A percentile compares a stretch with the other conserved stretches of the same genome.
Evolutionary conservation across 202 grass and related monocot genomes (phyloP).

Genomic region (Elaeis oleifera): DNA sequence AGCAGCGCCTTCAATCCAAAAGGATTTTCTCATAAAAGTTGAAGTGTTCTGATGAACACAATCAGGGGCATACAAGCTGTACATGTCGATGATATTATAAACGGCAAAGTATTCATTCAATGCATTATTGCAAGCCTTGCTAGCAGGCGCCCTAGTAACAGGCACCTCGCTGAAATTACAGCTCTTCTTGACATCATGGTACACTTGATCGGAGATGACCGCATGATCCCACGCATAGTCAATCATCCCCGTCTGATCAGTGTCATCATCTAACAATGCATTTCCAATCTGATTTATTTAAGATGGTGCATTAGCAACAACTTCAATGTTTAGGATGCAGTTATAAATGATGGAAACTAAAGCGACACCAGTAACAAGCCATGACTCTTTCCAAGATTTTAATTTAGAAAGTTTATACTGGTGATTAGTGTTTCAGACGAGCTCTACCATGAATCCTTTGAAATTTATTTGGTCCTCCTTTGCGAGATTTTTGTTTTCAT

Average conservation of each 20-base stretch:
- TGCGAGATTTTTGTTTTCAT: constrained; percentile 55
- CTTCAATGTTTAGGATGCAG: not conserved
- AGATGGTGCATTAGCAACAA: not conserved
- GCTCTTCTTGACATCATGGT: constrained; percentile 47
- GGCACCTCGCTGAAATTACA: constrained; percentile 51
- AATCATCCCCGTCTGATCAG: constrained; percentile 80
- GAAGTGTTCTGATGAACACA: constrained; percentile 33
- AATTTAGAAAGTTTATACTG: no score
- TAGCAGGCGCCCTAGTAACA: constrained; percentile 1
- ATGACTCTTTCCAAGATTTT: no score
- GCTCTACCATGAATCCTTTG: constrained; percentile 78
- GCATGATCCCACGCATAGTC: constrained; percentile 99
- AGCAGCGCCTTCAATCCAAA: constrained; percentile 46
- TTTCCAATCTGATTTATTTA: constrained; percentile 49
- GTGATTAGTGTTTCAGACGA: not conserved
- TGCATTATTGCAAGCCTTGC: constrained; percentile 35
- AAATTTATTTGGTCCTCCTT: constrained; percentile 73
- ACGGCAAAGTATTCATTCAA: constrained; percentile 69
- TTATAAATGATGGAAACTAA: no score
- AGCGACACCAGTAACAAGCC: no score
- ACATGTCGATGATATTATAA: constrained; percentile 90
- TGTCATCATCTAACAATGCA: constrained; percentile 83
- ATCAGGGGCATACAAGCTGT: constrained; percentile 81
- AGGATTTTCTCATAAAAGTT: constrained; percentile 1
- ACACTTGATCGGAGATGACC: constrained; percentile 82